Base-by-base conservation (phyloP, 805 yeast genomes). In the Starmerella apis region DNA sequence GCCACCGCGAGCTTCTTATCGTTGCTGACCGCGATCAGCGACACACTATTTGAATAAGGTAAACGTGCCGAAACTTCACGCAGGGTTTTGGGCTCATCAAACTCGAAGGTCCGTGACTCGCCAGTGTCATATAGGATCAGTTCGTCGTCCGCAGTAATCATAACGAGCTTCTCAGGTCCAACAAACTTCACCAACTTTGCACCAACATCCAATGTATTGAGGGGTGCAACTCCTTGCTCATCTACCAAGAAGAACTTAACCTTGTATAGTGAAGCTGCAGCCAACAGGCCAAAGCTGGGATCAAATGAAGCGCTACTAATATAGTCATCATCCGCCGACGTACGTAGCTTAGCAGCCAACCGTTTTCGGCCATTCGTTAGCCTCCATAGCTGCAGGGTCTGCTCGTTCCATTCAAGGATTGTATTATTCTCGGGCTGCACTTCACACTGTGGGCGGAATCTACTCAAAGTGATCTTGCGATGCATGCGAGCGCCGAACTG, bases 361-460 rank as follows among this genome's bases (percentile, higher is more conserved):
- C 42, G 37, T 55, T 92, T 43, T 78, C 72, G 51, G 82, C 67
- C 2, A 47, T 83, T 72, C 2, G 83, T 79, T 51, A 87, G 65
- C 51, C 75, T 76, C 97, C 97, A 92, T 10, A 92, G 71, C 62
- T 86, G 86, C 37, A 90, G 76, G 3, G 75, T 71, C 62, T 83
- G 87, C 57, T 83, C 94, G 59, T 80, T 82, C 92, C 94, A 90
- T 74, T 82, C 73, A 7, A 78, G 73, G 24, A 90, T 65, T 22
- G 79, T 66, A 52, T 80, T 73, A 35, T 74, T 70, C 4, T 37
- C 30, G 20, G 42, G 16, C 5, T 63, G 61, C 42, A 69, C 64
- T 1, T 73, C 59, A 4, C 81, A 72, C 56, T 76, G 78, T 11
- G 81, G 73, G 56, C 72, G 77, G 57, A 82, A 85, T 45, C 74